phyloP scores from a whole-genome alignment of 768 basidiomycete genomes.

The Suillus subluteus region DNA sequence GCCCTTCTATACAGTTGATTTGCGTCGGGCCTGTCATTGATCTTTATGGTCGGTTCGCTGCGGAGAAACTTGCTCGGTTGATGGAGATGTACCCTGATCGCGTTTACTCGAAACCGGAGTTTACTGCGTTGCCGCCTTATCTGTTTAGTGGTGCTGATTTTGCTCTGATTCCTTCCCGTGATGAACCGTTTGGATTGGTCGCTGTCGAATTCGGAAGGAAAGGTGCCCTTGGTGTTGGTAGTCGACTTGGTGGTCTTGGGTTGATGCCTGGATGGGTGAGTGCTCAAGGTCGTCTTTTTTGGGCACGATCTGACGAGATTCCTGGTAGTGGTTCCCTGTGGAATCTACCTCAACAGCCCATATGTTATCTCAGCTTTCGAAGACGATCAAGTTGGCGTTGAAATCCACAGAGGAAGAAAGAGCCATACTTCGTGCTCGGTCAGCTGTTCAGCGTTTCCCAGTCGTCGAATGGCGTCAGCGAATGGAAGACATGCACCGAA shows the following conservation, averaged over 20 bases:
- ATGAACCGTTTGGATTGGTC: conserved; percentile 95
- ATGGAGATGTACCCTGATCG: conserved; percentile 96
- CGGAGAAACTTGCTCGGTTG: conserved; percentile 88
- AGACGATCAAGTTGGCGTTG: conserved; percentile 93
- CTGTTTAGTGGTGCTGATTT: conserved; percentile 96
- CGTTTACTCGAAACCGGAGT: conserved; percentile 95
- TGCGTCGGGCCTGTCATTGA: conserved; percentile 95
- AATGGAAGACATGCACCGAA: conserved; percentile 92
- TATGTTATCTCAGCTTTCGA: conserved; percentile 92
- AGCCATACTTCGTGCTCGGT: conserved; percentile 89
- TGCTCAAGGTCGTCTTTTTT: conserved; percentile 17
- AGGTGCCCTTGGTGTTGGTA: conserved; percentile 94
- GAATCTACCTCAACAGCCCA: conserved; percentile 92
- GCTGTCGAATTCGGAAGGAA: conserved; percentile 97
- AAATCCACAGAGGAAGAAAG: conserved; percentile 91
- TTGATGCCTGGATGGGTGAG: conserved; percentile 97
- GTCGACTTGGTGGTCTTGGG: conserved; percentile 91
- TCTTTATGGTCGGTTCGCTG: conserved; percentile 92
- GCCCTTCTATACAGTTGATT: conserved; percentile 83
- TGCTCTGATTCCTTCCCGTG: conserved; percentile 92
- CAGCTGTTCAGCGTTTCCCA: conserved; percentile 95
- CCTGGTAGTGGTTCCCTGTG: conserved; percentile 89
- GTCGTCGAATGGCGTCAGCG: conserved; percentile 97
- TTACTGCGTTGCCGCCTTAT: conserved; percentile 91
- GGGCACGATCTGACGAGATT: conserved; percentile 4